Evolutionary conservation across 495 filamentous ascomycete species (phyloP), one percentile per base, ranked within the genome.

Genomic region (Neurospora sp.): DNA sequence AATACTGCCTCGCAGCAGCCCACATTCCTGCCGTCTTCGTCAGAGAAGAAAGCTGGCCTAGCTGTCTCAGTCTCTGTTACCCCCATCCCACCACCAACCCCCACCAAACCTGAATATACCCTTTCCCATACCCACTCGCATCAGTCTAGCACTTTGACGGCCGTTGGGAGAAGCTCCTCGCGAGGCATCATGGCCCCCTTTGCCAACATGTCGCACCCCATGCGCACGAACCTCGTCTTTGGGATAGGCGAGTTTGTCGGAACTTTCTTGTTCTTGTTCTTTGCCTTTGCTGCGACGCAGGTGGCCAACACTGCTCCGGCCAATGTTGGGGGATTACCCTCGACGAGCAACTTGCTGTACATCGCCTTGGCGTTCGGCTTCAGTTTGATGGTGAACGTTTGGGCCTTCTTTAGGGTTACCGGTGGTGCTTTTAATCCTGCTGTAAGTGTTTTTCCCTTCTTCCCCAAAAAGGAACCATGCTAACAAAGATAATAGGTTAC

Each of bases 351-450:
- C 18, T 79, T 96, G 42, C 80, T 94, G 22, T 97, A 90, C 79
- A 91, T 94, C 68, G 79, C 91, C 1, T 79, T 94, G 12, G 83
- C 83, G 16, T 96, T 96, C 75, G 93, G 92, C 1, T 88, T 94
- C 76, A 89, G 90, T 11, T 84, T 96, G 71, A 88, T 88, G 11
- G 91, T 92, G 78, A 96, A 94, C 76, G 92, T 91, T 2, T 97
- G 91, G 93, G 87, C 92, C 1, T 96, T 95, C 84, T 96, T 91
- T 81, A 88, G 92, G 11, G 88, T 96, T 40, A 90, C 87, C 3
- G 93, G 93, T 10, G 93, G 92, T 11, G 79, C 94, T 11, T 96
- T 96, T 80, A 96, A 96, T 76, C 94, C 94, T 0, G 91, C 89
- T 46, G 91, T 74, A 73, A 31, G 74, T 74, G 1, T 8, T 18